Base-by-base conservation (phyloP, 148 eudicot genomes). In the Camellia granthamiana region DNA sequence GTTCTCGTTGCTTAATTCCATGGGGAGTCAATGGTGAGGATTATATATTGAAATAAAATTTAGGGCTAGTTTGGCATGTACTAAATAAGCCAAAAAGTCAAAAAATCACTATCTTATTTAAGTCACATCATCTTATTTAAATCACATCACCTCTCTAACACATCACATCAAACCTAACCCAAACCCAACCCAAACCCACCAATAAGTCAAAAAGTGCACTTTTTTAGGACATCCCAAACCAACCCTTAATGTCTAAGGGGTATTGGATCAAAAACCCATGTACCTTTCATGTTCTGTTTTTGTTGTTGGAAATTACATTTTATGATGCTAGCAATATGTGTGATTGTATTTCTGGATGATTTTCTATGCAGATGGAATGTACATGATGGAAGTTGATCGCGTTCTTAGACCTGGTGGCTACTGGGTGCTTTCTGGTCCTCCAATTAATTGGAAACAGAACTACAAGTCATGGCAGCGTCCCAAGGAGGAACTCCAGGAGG, bases 381-480 rank as follows among this genome's bases (percentile, higher is more conserved):
- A 91, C 83, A 83, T 95, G 97, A 95, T 88, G 91, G 99, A 95
- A 90, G 97, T 95, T 72, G 99, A 95, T 75, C 89, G 99, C 76
- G 97, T 95, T 65, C 91, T 95, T 74, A 92, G 99, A 86, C 97
- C 97, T 55, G 99, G 99, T 69, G 99, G 99, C 64, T 95, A 88
- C 82, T 95, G 99, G 99, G 97, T 95, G 78, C 97, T 95, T 79
- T 88, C 99, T 21, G 99, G 99, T 74, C 99, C 99, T 63, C 97
- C 99, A n/a, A 93, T 95, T 80, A 88, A 90, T 85, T 93, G 97
- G 97, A 93, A 87, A 87, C 85, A 75, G 67, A 88, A 89, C 79
- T 93, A 77, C 86, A 83, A 87, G 71, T 84, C 93, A 77, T 95
- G 99, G 99, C 90, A 92, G 81, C 97, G 97, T 9, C 85, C 97